Conservation (phyloP, 148 eudicot species). For the Nepenthes mirabilis region DNA sequence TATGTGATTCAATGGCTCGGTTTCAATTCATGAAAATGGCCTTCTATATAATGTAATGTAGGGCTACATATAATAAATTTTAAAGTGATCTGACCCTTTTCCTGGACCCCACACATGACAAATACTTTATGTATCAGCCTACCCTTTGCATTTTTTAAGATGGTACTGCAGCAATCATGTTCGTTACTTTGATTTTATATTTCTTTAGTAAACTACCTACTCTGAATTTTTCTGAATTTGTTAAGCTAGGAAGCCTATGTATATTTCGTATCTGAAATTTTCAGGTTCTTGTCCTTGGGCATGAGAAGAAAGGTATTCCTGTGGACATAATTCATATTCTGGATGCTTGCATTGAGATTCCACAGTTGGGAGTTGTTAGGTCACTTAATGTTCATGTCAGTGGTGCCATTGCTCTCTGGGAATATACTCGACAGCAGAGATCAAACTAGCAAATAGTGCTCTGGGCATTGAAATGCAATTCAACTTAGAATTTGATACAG, state of each 20-base stretch:
- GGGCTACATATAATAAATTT: too few relatives aligned
- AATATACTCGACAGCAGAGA: constrained; percentile 91
- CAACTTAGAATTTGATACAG: constrained; percentile 34
- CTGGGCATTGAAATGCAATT: background rate
- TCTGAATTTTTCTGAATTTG: background rate
- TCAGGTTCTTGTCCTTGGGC: constrained; percentile 95
- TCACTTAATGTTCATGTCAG: constrained; percentile 99
- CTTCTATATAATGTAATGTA: too few relatives aligned
- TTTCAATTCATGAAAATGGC: too few relatives aligned
- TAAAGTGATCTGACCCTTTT: too few relatives aligned
- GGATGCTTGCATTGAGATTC: constrained; percentile 96
- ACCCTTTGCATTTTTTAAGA: too few relatives aligned
- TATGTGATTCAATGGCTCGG: too few relatives aligned
- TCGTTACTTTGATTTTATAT: too few relatives aligned
- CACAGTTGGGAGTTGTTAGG: constrained; percentile 90
- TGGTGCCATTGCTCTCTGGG: constrained; percentile 97
- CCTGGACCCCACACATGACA: too few relatives aligned
- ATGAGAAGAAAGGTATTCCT: constrained; percentile 97
- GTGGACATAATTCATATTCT: constrained; percentile 83
- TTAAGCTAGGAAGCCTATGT: background rate
- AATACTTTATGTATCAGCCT: too few relatives aligned
- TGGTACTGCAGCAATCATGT: too few relatives aligned
- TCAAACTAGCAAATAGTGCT: constrained; percentile 27
- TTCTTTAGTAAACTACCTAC: too few relatives aligned
- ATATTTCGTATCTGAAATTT: constrained; percentile 3